phyloP scores from a whole-genome alignment of 2,329 filamentous ascomycete genomes.

The Cercospora sp. region DNA sequence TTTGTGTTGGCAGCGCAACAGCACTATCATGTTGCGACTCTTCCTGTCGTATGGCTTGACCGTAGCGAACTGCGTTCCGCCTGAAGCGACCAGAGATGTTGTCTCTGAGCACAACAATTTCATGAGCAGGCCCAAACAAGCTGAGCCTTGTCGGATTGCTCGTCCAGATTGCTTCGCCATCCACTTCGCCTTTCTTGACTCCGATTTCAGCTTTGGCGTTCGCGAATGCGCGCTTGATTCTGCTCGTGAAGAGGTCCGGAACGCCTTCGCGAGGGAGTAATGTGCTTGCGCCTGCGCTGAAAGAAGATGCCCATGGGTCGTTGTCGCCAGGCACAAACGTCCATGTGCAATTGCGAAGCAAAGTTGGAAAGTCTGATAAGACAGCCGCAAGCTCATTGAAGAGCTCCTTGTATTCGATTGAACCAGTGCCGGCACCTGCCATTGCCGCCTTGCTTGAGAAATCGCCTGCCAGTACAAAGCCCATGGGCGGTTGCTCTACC shows the following conservation, averaged over 20 bases:
- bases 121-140: constrained; percentile 84
- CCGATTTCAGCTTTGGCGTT: constrained; percentile 70
- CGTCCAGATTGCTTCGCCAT: constrained; percentile 81
- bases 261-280: constrained; percentile 70
- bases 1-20: constrained; percentile 18
- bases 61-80: constrained; percentile 72
- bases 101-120: constrained; percentile 84
- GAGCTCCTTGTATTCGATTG: constrained; percentile 95
- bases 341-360: constrained; percentile 79
- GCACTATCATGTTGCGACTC: constrained; percentile 14
- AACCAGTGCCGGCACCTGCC: constrained; percentile 69
- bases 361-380: constrained; percentile 76
- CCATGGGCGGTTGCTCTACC: constrained; percentile 62
- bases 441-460: constrained; percentile 65
- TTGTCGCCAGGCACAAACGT: constrained; percentile 95
- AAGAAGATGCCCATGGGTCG: constrained; percentile 92
- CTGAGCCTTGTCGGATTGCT: constrained; percentile 81
- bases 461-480: constrained; percentile 82
- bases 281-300: constrained; percentile 71
- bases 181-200: constrained; percentile 50
- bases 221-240: constrained; percentile 78
- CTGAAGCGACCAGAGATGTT: constrained; percentile 79
- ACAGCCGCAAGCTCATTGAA: constrained; percentile 85
- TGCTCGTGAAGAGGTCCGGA: constrained; percentile 86
- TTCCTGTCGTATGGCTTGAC: constrained; percentile 46